Conservation (phyloP, 2,329 filamentous ascomycete species). For the Leptodontidium sp. region DNA sequence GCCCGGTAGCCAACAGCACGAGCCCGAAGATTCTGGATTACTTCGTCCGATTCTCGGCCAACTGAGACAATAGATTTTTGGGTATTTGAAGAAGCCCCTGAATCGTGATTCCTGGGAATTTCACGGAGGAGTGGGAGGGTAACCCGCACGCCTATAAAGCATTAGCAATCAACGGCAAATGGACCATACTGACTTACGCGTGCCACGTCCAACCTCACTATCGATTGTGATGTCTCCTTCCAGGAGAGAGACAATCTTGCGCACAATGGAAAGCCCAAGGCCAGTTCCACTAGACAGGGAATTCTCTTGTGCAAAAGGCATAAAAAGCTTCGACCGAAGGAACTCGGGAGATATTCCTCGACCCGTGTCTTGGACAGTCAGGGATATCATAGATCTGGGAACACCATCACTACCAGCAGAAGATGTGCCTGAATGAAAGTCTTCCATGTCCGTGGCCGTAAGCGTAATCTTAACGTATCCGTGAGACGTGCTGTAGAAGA, state of each 20-base stretch:
- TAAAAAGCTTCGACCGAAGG: conserved; percentile 65
- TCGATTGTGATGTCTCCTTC: conserved; percentile 67
- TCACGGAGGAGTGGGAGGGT: conserved; percentile 44
- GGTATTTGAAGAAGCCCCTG: conserved; percentile 26
- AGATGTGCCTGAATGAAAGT: conserved; percentile 31
- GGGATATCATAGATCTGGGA: conserved; percentile 53
- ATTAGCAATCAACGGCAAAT: conserved; percentile 26
- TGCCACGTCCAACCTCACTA: conserved; percentile 62
- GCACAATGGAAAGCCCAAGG: conserved; percentile 71
- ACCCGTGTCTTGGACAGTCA: conserved; percentile 79
- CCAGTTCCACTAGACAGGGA: conserved; percentile 68
- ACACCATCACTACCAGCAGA: conserved; percentile 30
- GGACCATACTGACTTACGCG: conserved; percentile 51
- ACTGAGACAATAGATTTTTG: conserved; percentile 37
- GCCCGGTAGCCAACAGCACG: conserved; percentile 38
- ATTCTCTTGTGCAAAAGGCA: conserved; percentile 71
- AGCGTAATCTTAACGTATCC: conserved; percentile 58
- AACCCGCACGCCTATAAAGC: conserved; percentile 42
- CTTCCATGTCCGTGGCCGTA: conserved; percentile 41
- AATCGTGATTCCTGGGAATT: conserved; percentile 38
- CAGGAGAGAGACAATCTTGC: conserved; percentile 65
- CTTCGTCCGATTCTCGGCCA: conserved; percentile 39
- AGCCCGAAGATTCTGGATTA: conserved; percentile 36
- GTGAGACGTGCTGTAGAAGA: conserved; percentile 50
- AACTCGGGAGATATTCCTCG: conserved; percentile 73